Percentiles rank a stretch among this genome's conserved stretches.
phyloP scores from a whole-genome alignment of 345 rosid genomes.

The Hypericum androsaemum region DNA sequence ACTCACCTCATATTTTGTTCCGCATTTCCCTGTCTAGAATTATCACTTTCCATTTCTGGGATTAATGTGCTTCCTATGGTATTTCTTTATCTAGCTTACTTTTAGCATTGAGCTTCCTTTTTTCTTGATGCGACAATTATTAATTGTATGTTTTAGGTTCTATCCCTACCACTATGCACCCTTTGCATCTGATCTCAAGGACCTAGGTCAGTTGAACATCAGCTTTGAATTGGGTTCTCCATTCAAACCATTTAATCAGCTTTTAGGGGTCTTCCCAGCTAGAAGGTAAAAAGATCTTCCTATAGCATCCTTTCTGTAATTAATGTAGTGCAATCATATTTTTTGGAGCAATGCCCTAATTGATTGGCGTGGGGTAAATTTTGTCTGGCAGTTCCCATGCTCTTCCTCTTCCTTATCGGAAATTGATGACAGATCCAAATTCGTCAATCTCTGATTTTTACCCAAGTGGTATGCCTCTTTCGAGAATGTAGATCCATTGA shows the following conservation, averaged over 20 bases:
- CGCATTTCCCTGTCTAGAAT: too few species aligned
- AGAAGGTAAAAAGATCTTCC: constrained; percentile 48
- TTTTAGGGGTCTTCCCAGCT: constrained; percentile 88
- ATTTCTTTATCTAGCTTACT: too few species aligned
- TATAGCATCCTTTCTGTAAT: background rate
- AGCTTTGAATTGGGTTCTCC: constrained; percentile 67
- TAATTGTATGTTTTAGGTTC: constrained; percentile 41
- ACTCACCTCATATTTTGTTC: too few species aligned
- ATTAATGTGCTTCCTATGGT: too few species aligned
- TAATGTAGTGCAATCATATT: too few species aligned
- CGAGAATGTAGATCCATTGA: background rate
- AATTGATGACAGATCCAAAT: constrained; percentile 75
- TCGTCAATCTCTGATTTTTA: constrained; percentile 85
- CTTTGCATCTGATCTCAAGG: constrained; percentile 92
- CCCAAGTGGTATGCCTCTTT: constrained; percentile 50
- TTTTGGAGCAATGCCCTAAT: too few species aligned
- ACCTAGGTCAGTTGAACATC: constrained; percentile 57
- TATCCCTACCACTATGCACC: constrained; percentile 98
- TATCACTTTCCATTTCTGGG: too few species aligned
- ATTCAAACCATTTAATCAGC: constrained; percentile 89
- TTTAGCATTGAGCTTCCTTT: too few species aligned
- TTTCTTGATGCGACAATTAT: too few species aligned
- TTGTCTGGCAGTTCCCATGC: constrained; percentile 71
- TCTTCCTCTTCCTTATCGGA: constrained; percentile 66
- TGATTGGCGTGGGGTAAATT: too few species aligned